phyloP scores from a whole-genome alignment of 805 yeast species.

The Candida insectorum region DNA sequence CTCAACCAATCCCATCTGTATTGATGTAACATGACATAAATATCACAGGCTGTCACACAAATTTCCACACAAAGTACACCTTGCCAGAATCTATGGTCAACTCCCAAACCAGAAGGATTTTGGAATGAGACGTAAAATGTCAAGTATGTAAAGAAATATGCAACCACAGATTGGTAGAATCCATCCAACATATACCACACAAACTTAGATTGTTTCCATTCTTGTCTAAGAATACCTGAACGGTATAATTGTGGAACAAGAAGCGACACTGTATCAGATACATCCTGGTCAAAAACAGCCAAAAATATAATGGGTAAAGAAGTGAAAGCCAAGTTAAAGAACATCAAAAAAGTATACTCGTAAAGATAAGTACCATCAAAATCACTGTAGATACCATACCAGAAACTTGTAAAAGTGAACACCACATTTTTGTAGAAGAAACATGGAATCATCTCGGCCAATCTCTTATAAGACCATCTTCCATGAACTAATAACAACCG shows the following conservation, averaged over 20 bases:
- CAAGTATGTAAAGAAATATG: slow-evolving; percentile 72
- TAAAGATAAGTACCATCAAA: slow-evolving; percentile 79
- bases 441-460: slow-evolving; percentile 79
- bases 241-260: slow-evolving; percentile 73
- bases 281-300: slow-evolving; percentile 82
- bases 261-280: slow-evolving; percentile 62
- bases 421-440: slow-evolving; percentile 79
- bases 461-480: slow-evolving; percentile 80
- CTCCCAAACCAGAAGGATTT: slow-evolving; percentile 50
- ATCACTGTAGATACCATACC: slow-evolving; percentile 73
- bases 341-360: slow-evolving; percentile 77
- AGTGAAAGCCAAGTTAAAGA: slow-evolving; percentile 79
- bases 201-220: slow-evolving; percentile 69
- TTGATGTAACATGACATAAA: slow-evolving; percentile 65
- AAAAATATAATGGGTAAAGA: slow-evolving; percentile 76
- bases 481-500: slow-evolving; percentile 75
- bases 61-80: slow-evolving; percentile 62
- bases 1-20: slow-evolving; percentile 78
- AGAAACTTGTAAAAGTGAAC: slow-evolving; percentile 69
- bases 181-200: slow-evolving; percentile 77
- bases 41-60: slow-evolving; percentile 61
- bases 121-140: slow-evolving; percentile 42
- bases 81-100: slow-evolving; percentile 69
- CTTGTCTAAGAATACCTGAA: slow-evolving; percentile 67
- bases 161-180: slow-evolving; percentile 66